phyloP scores from a whole-genome alignment of 2,329 filamentous ascomycete genomes.

The Penicillium sp. region DNA sequence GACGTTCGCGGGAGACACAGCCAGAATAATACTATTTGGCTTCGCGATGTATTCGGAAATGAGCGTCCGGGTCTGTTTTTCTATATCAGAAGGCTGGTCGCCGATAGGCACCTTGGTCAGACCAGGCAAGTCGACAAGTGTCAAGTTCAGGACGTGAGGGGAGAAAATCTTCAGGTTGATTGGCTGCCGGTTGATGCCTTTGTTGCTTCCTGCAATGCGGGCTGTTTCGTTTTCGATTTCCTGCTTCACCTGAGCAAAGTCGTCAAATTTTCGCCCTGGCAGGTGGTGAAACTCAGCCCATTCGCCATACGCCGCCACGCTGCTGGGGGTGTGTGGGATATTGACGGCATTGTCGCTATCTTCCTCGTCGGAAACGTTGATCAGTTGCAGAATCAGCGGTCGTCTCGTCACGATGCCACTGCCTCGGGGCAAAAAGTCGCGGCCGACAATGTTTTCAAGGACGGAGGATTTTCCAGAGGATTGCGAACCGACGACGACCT shows the following conservation, averaged over 20 bases:
- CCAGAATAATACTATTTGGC: conserved; percentile 95
- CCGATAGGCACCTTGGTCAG: conserved; percentile 98
- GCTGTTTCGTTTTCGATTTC: conserved; percentile 97
- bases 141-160: conserved; percentile 91
- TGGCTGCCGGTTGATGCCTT: conserved; percentile 94
- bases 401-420: conserved; percentile 94
- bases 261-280: conserved; percentile 79
- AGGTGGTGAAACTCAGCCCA: conserved; percentile 98
- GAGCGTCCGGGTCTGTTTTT: conserved; percentile 94
- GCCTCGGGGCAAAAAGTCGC: conserved; percentile 93
- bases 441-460: conserved; percentile 95
- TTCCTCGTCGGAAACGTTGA: conserved; percentile 78
- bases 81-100: conserved; percentile 94
- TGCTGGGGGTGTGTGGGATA: conserved; percentile 72
- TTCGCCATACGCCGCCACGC: conserved; percentile 62
- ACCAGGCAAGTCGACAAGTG: conserved; percentile 90
- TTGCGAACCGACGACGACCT: conserved; percentile 98
- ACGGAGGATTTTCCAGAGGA: conserved; percentile 98
- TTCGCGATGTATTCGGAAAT: conserved; percentile 99
- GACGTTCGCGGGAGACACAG: conserved; percentile 94
- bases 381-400: conserved; percentile 93
- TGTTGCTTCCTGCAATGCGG: conserved; percentile 92
- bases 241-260: conserved; percentile 88
- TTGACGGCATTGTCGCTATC: conserved; percentile 65
- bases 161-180: conserved; percentile 99